Evolutionary conservation across 2,329 filamentous ascomycete species (phyloP), one percentile per base, ranked within the genome.

Genomic region (Clathrospora elynae): DNA sequence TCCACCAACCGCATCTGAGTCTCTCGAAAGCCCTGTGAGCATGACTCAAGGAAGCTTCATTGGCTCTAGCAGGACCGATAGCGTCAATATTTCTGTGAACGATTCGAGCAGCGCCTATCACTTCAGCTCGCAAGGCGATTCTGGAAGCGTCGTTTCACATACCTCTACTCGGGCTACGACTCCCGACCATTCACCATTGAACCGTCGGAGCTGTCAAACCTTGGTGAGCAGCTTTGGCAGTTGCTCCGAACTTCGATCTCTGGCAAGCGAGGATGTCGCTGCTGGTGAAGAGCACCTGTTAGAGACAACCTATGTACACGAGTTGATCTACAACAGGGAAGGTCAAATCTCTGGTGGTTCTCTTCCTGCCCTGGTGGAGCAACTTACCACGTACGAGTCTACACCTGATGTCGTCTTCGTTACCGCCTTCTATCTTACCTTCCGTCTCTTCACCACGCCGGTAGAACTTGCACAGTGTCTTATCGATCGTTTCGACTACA

Each of bases 401-500:
- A 95, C 92, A 0, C 93, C 93, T 0, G 92, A 97, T 65, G 84
- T 88, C 12, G 83, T 88, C 62, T 97, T 97, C 59, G 89, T 96
- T 28, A 91, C 90, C 2, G 90, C 93, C 0, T 97, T 99, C 66
- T 97, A 95, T 66, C 84, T 97, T 18, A 99, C 93, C 0, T 99
- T 99, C 74, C 84, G 93, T 37, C 82, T 95, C 8, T 99, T 99
- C 66, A 90, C 90, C 51, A 87, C 87, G 0, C 90, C 93, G 0
- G 67, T 80, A 5, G 84, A 88, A 48, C 82, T 99, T 49, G 87
- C 91, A 0, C 82, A 90, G 64, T 82, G 85, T 3, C 78, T 99
- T n/a, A 86, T 95, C 38, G 87, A 93, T 43, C 85, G 95, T 19
- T 99, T 95, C 68, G 88, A 96, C 46, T 96, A 96, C 58, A 87